phyloP scores from a whole-genome alignment of 345 rosid species.

The Schrenkiella parvula region DNA sequence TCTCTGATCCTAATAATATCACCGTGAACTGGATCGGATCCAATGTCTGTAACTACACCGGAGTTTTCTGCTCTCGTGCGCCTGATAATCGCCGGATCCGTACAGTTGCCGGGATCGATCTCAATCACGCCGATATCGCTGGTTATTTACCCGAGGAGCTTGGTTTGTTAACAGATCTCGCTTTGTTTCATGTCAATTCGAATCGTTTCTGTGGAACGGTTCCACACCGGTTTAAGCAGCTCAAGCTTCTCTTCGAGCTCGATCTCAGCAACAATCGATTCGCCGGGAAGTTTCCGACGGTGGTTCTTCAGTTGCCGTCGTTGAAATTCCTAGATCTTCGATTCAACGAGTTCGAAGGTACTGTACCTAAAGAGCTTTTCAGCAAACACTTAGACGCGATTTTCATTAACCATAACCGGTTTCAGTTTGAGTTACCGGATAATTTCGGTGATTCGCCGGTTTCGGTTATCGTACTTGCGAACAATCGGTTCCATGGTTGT shows the following conservation, averaged over 20 bases:
- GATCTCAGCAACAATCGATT: conserved; percentile 92
- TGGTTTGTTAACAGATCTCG: conserved; percentile 71
- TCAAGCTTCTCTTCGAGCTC: conserved; percentile 65
- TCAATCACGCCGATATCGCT: conserved; percentile 81
- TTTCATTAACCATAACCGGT: conserved; percentile 74
- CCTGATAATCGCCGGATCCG: conserved; percentile 51
- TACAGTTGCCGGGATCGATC: conserved; percentile 86
- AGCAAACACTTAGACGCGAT: conserved; percentile 67
- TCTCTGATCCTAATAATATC: conserved; percentile 70
- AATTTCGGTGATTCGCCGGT: conserved; percentile 83
- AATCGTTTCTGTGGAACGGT: conserved; percentile 79
- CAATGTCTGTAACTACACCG: conserved; percentile 55
- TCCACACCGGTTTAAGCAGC: conserved; percentile 48
- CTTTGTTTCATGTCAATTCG: conserved; percentile 78
- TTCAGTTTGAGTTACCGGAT: conserved; percentile 62
- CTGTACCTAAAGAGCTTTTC: conserved; percentile 64
- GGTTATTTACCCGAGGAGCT: conserved; percentile 80
- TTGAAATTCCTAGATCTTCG: conserved; percentile 78
- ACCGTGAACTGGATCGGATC: conserved; percentile 69
- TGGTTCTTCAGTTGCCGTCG: conserved; percentile 51
- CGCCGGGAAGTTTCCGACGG: conserved; percentile 71
- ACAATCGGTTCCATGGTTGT: conserved; percentile 75
- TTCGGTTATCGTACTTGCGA: conserved; percentile 77
- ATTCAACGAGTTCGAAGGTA: conserved; percentile 83
- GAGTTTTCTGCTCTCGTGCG: conserved; percentile 61